Base-by-base conservation (phyloP, 768 basidiomycete species). In the Trametopsis cervina region DNA sequence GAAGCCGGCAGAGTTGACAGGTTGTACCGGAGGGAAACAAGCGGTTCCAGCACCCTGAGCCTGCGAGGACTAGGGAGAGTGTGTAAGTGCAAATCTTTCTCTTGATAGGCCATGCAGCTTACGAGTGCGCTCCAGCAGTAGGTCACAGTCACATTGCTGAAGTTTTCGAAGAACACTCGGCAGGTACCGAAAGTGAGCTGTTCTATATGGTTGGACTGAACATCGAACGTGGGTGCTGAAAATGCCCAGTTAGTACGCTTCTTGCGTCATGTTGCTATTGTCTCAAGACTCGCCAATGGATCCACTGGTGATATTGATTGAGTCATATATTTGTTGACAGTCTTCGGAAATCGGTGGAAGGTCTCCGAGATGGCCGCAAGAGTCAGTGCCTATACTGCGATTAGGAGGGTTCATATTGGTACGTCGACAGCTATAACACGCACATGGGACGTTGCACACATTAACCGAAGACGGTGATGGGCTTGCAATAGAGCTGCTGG, bases 151-250 rank as follows among this genome's bases (percentile, higher is more conserved):
- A n/a, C 5, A 22, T 51, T 47, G 21, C 50, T 53, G 48, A 44
- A 26, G 54, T 59, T 59, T 51, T 56, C 50, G 47, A 61, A 59
- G 52, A 49, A 58, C 51, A 54, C 53, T 26, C 54, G 54, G 49
- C 57, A 59, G 35, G 57, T 61, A 4, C 56, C 56, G 50, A 53
- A 59, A 12, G 54, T 50, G 45, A 59, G 54, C 41, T 52, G 47
- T 44, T 59, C 48, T 18, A 52, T 51, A 44, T 50, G 50, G 43
- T 43, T 24, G 20, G 54, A 40, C 20, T 44, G 39, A 11, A 56
- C 51, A 17, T 36, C 40, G 54, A 60, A 58, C 7, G 43, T 47
- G 33, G 54, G 51, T 23, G 43, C 57, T 56, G 53, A 33, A 33
- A 33, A 33, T 33, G 9, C 29, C 7, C 15, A 15, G 29, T 33